Base-by-base conservation (phyloP, 345 rosid genomes). In the Microcos paniculata region DNA sequence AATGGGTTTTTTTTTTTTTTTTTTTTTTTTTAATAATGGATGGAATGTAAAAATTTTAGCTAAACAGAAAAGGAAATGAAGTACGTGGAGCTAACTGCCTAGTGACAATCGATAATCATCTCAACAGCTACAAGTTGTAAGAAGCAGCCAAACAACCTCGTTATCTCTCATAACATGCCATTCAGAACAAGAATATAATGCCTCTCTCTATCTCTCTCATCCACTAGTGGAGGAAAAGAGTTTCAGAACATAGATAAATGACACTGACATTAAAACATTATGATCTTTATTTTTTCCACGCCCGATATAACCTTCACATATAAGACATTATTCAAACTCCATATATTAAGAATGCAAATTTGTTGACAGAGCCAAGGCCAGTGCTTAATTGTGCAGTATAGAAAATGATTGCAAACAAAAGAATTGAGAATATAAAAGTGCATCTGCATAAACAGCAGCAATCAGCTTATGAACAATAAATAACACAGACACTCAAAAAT, bases 401-500 rank as follows among this genome's bases (percentile, higher is more conserved):
- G 5, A 35, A 35, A 5, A 35, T 35, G 38, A 35, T 35, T 2
- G 38, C 38, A 35, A 35, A 35, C 38, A 35, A 2, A 35, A 35
- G 38, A 35, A 35, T 35, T 35, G 38, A 5, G 3, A 5, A 35
- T 35, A 35, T 35, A 35, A 35, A 35, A 35, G 38, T 35, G 38
- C 5, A 5, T 35, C 38, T 35, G 5, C 38, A 35, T 35, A 35
- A 35, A 35, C 38, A 35, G 38, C 38, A 35, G 38, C 8, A 74
- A 69, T 33, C 49, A 74, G n/a, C 26, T 43, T 6, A 18, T 4
- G 38, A 56, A 23, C 28, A 48, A 48, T n/a, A 23, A 43, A 52
- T 40, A 30, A 64, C 56, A 69, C 48, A 42, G 16, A 40, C 31
- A 74, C 53, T 64, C 31, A 40, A 9, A 55, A 40, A 79, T 33